These are phyloP conservation scores for Takashimella koratensis DNA, from an alignment of 1,284 basidiomycete species.

Conservation along the genomic window DNA sequence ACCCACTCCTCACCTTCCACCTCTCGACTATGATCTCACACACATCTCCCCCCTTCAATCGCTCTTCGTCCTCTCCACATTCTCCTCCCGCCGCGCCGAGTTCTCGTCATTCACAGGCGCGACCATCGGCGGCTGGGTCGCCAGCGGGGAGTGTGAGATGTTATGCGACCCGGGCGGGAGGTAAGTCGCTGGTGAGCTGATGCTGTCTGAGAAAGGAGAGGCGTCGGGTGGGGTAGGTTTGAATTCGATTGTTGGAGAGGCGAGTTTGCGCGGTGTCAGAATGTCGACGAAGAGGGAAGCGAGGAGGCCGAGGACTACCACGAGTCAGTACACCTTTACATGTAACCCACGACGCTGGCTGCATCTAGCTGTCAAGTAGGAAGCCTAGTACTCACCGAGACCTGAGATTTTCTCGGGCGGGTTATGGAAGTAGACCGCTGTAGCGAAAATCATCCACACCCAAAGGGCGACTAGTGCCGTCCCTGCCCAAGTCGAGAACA, in stretches of 20 bases:
- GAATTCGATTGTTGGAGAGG: slow-evolving; percentile 19
- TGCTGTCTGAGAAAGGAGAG: not conserved
- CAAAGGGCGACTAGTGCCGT: slow-evolving; percentile 60
- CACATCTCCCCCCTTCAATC: not conserved
- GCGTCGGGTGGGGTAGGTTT: slow-evolving; percentile 3
- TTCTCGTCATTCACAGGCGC: not conserved
- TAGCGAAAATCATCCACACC: slow-evolving; percentile 72
- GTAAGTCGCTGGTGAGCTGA: not conserved
- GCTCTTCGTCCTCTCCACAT: not conserved
- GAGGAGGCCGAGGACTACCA: slow-evolving; percentile 24
- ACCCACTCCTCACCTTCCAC: not conserved
- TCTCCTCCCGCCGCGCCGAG: not conserved
- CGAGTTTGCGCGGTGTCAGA: slow-evolving; percentile 13
- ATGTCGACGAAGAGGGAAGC: slow-evolving; percentile 20
- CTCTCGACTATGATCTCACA: too few species aligned
- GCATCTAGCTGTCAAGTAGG: not conserved
- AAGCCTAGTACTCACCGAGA: slow-evolving; percentile 62
- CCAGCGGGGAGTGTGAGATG: slow-evolving; percentile 5
- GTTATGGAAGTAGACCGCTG: slow-evolving; percentile 86
- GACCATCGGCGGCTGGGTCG: slow-evolving; percentile 7
- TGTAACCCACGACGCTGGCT: not conserved
- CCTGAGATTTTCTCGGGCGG: slow-evolving; percentile 83
- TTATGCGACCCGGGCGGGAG: not conserved
- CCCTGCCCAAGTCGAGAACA: slow-evolving; percentile 12
- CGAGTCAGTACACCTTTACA: not conserved